A percentile compares a stretch with the other conserved stretches of the same genome.
Conservation (phyloP, 352 stramenopile species). For the Globisporangium takayamanum region DNA sequence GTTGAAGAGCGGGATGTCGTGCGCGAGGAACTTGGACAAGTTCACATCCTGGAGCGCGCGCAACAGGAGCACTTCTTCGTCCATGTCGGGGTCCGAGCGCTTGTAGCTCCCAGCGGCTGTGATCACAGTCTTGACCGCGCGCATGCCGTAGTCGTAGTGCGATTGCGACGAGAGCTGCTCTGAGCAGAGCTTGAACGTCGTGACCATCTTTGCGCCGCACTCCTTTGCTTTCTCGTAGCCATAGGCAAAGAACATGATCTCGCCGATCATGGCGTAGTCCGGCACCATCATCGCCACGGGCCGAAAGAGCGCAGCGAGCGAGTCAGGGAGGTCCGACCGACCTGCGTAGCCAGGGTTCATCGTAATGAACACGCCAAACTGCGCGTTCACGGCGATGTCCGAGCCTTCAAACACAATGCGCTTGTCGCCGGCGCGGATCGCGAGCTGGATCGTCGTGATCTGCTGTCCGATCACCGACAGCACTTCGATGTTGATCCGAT, state of each 20-base stretch:
- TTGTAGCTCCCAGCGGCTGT: slow-evolving; percentile 94
- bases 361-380: slow-evolving; percentile 95
- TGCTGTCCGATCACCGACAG: slow-evolving; percentile 82
- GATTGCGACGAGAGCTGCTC: slow-evolving; percentile 93
- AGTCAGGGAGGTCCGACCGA: slow-evolving; percentile 92
- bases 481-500: slow-evolving; percentile 94
- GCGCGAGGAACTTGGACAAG: slow-evolving; percentile 93
- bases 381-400: slow-evolving; percentile 89
- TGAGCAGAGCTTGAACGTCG: slow-evolving; percentile 93
- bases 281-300: slow-evolving; percentile 97
- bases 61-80: slow-evolving; percentile 91
- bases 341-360: slow-evolving; percentile 96
- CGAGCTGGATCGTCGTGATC: slow-evolving; percentile 83
- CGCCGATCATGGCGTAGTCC: slow-evolving; percentile 93
- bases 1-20: slow-evolving; percentile 93
- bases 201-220: slow-evolving; percentile 94
- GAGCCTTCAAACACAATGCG: slow-evolving; percentile 92
- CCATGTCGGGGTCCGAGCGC: slow-evolving; percentile 87
- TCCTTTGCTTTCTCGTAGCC: slow-evolving; percentile 91
- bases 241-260: slow-evolving; percentile 96
- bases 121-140: slow-evolving; percentile 94
- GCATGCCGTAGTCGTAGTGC: slow-evolving; percentile 97
- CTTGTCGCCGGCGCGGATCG: slow-evolving; percentile 81
- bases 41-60: slow-evolving; percentile 93
- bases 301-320: slow-evolving; percentile 91